These are phyloP conservation scores for Ensete glaucum DNA, from an alignment of 176 grass and related monocot genomes.

Conservation along the genomic window DNA sequence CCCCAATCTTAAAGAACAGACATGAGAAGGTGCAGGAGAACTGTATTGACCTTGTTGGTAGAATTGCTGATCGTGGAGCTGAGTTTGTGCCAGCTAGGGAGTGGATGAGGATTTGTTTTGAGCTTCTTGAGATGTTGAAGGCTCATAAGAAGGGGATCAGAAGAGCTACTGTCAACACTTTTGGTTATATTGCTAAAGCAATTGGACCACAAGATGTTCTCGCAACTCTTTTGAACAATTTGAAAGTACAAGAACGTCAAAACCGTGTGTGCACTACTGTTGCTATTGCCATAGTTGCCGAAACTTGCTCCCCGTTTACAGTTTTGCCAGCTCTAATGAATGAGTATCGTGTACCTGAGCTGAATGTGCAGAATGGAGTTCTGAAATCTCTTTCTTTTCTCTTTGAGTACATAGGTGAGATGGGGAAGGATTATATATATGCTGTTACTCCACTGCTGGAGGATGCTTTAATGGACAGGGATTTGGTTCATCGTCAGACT, in stretches of 20 bases:
- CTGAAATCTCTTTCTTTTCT: conserved; percentile 93
- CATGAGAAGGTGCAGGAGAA: conserved; percentile 99
- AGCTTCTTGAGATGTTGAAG: conserved; percentile 97
- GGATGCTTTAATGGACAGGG: conserved; percentile 97
- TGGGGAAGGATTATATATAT: conserved; percentile 99
- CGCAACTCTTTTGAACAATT: conserved; percentile 81
- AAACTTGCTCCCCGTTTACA: conserved; percentile 95
- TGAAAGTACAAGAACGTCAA: conserved; percentile 94
- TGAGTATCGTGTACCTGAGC: conserved; percentile 78
- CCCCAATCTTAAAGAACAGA: conserved; percentile 93
- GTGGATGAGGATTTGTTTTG: conserved; percentile 99
- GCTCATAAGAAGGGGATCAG: conserved; percentile 98
- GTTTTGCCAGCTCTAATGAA: conserved; percentile 95
- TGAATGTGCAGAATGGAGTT: conserved; percentile 97
- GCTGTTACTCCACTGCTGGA: conserved; percentile 85
- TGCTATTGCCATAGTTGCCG: conserved; percentile 91
- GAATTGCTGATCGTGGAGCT: conserved; percentile 94
- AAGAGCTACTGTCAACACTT: conserved; percentile 94
- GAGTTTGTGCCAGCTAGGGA: conserved; percentile 95
- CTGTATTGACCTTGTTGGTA: conserved; percentile 92
- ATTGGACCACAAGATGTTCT: conserved; percentile 91
- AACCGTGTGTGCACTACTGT: conserved; percentile 96
- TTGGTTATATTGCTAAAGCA: conserved; percentile 98
- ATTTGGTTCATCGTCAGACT: conserved; percentile 89
- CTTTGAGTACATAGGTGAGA: conserved; percentile 98